Base-by-base conservation (phyloP, 768 basidiomycete genomes). In the Cubamyces sp. region DNA sequence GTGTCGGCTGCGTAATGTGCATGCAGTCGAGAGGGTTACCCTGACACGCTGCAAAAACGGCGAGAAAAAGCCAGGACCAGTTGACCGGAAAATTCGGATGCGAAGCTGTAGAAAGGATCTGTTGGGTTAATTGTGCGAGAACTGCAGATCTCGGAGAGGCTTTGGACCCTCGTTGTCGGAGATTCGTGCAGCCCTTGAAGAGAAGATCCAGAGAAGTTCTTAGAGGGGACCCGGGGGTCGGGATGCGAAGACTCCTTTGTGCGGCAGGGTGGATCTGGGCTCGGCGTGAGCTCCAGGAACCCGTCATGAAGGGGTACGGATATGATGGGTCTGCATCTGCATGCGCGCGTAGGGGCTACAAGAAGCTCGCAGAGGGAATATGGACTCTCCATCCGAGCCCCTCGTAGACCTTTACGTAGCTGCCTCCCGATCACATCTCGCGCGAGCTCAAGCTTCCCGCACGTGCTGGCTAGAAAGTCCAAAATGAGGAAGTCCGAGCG, bases 111-210 rank as follows among this genome's bases (percentile, higher is more conserved):
- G 62, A 65, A 60, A 23, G 28, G 41, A 50, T 30, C 52, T 39
- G 42, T 46, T 46, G 45, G 52, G 47, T 57, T 41, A 56, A 64
- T 64, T 64, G 62, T 60, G 25, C 41, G 48, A 46, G 48, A 59
- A 60, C 43, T 28, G 47, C 46, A 51, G 67, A 68, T 68, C 64
- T 64, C 46, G 68, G 66, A 65, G 70, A 70, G 64, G 53, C 68
- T 72, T 70, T 65, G 71, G 50, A 67, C 71, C 71, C 71, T 72
- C 64, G 61, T 70, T 68, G 54, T 62, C 64, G 65, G 67, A 64
- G 69, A 65, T 67, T 59, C 48, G 21, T 28, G 57, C 51, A 57
- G 50, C 49, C 50, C 61, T 54, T 51, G 48, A 57, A 50, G 49
- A 59, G 57, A 42, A 59, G 57, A 45, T 59, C 49, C 57, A 60